Base-by-base conservation (phyloP, 306 rosid species). In the Herpetospermum pedunculosum region DNA sequence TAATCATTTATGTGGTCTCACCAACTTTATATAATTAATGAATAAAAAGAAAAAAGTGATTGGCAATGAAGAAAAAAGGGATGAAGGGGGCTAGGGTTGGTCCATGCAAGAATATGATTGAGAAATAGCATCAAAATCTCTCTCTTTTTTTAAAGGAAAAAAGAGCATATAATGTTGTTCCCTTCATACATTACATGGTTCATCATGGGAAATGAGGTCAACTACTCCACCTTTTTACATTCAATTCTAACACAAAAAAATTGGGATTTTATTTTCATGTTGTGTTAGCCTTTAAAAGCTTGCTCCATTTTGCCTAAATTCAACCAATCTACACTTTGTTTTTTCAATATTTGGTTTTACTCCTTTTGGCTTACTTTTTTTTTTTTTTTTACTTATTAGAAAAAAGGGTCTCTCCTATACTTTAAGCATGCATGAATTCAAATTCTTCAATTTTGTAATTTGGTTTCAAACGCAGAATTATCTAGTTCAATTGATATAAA, bases 111-210 rank as follows among this genome's bases (percentile, higher is more conserved):
- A 64, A 37, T 35, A 53, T 53, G 50, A 65, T 65, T 40, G 72
- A 65, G 26, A 34, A 8, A 4, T 63, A 63, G 47, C 16, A 35
- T 38, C 15, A 43, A 43, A 4, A 0, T 40, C 46, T 43, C 16
- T 43, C 48, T 43, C 48, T 47, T 23, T 49, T 35, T 5, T 9
- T 26, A 26, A 1, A 5, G 38, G 50, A 44, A 79, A 81, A 74
- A 44, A 44, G 84, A 48, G 72, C 60, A 84, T 87, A 25, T 87
- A 25, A 87, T 84, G 79, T 67, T 82, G 88, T 84, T 82, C 70
- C 87, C 88, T 79, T 29, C n/a, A 58, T 14, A 77, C 85, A 83
- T 37, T 86, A 81, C 83, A 85, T 79, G 87, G 87, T 82, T 87
- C 84, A 87, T 87, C 82, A 87, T 87, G 74, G 74, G 28, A 37